phyloP scores from a whole-genome alignment of 176 grass and related monocot genomes.

The Rhipidocladum racemiflorum region DNA sequence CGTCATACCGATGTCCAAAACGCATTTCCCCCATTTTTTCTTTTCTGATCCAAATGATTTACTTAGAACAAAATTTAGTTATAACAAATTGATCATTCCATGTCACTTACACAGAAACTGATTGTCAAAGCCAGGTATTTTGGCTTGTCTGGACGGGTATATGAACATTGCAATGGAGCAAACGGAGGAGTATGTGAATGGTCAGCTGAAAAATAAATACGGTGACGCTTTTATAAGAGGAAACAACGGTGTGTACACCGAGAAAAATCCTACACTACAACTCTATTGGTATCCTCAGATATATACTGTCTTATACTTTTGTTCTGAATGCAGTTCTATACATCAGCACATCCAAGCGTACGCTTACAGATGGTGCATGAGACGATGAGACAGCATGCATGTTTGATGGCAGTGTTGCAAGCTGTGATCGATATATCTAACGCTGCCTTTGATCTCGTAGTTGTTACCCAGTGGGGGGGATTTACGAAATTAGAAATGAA shows the following conservation, averaged over 20 bases:
- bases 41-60: background rate
- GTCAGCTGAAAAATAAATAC: conserved; percentile 86
- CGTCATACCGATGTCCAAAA: too few relatives aligned
- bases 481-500: background rate
- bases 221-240: conserved; percentile 55
- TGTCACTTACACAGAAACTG: background rate
- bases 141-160: conserved; percentile 71
- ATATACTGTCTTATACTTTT: background rate
- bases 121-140: conserved; percentile 31
- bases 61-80: background rate
- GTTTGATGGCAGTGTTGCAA: background rate
- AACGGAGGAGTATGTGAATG: conserved; percentile 91
- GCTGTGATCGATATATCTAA: background rate
- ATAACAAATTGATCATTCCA: background rate
- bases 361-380: conserved; percentile 35
- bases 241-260: conserved; percentile 38
- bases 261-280: background rate
- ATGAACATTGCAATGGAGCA: conserved; percentile 99
- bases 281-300: background rate
- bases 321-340: conserved; percentile 45
- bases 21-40: background rate
- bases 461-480: background rate
- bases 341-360: conserved; percentile 53
- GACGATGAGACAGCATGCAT: background rate
- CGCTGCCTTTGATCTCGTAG: background rate